Percentiles rank a stretch among this genome's conserved stretches.
Conservation (phyloP, 2,329 filamentous ascomycete genomes). For the Aspergillus sp. region DNA sequence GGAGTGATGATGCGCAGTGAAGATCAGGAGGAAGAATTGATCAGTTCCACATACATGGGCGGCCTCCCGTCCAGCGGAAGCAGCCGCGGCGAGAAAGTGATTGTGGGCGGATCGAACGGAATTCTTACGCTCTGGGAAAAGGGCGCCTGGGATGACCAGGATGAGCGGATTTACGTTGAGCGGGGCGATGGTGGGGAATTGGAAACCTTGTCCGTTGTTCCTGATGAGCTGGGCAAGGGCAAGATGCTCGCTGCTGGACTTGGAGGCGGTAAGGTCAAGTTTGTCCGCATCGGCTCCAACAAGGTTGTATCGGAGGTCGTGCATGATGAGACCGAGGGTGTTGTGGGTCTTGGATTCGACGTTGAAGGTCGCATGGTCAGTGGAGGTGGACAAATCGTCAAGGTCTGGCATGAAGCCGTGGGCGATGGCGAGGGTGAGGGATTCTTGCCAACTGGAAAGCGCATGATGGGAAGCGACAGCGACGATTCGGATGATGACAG, state of each 20-base stretch:
- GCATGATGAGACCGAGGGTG: slow-evolving; percentile 84
- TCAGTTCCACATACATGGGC: slow-evolving; percentile 74
- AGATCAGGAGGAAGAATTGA: slow-evolving; percentile 88
- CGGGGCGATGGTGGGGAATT: slow-evolving; percentile 54
- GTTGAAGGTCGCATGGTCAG: slow-evolving; percentile 81
- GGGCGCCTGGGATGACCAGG: slow-evolving; percentile 91
- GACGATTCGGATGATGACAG: slow-evolving; percentile 43
- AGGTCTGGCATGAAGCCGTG: slow-evolving; percentile 77
- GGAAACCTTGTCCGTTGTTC: slow-evolving; percentile 70
- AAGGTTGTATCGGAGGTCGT: slow-evolving; percentile 64
- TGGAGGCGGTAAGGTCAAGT: slow-evolving; percentile 72
- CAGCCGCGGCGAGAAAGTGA: slow-evolving; percentile 68
- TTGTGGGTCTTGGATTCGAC: slow-evolving; percentile 79
- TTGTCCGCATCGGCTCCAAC: slow-evolving; percentile 70
- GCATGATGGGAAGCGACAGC: slow-evolving; percentile 39
- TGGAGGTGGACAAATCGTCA: slow-evolving; percentile 78
- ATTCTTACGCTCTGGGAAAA: slow-evolving; percentile 91
- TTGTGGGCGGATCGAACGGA: slow-evolving; percentile 74
- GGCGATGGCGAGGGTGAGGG: slow-evolving; percentile 49
- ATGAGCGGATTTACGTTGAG: slow-evolving; percentile 79
- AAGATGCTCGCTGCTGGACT: slow-evolving; percentile 70
- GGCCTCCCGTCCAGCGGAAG: slow-evolving; percentile 64
- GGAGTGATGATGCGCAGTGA: slow-evolving; percentile 86
- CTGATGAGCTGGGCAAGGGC: slow-evolving; percentile 62
- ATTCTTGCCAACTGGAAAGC: slow-evolving; percentile 28